These are phyloP conservation scores for Paraphysoderma sedebokerense DNA, from an alignment of 371 early-diverging fungal genomes.

Conservation along the genomic window DNA sequence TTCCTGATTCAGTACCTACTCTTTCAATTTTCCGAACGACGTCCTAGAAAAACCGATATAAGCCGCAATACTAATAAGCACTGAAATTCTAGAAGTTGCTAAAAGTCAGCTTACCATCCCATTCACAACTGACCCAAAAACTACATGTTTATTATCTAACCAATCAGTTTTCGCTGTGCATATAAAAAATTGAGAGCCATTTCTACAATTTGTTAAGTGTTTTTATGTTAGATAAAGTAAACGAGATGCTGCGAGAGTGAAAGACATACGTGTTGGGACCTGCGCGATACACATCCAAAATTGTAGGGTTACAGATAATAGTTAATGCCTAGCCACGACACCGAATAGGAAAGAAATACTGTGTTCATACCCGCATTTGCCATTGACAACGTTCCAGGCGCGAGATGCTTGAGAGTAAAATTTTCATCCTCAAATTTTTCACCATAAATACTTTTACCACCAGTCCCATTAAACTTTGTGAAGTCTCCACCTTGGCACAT, in stretches of 20 bases:
- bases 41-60: no score
- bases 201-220: no score
- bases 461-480: slow-evolving; percentile 36
- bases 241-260: slow-evolving; percentile 65
- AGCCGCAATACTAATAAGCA: no score
- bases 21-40: slow-evolving; percentile 64
- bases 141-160: slow-evolving; percentile 99
- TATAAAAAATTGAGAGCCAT: no score
- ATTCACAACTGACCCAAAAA: slow-evolving; percentile 85
- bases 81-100: no score
- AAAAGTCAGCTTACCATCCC: no score
- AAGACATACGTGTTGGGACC: slow-evolving; percentile 64
- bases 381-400: slow-evolving; percentile 64
- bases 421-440: slow-evolving; percentile 48
- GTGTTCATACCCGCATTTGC: slow-evolving; percentile 88
- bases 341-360: slow-evolving; percentile 98
- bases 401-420: slow-evolving; percentile 33
- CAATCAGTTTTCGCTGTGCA: slow-evolving; percentile 58
- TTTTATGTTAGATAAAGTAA: no score
- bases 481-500: slow-evolving; percentile 28
- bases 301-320: no score
- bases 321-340: no score
- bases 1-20: slow-evolving; percentile 48
- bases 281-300: no score
- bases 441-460: slow-evolving; percentile 43